These are phyloP conservation scores for Oryza glumipatula DNA, from an alignment of 176 grass and related monocot species.

Conservation along the genomic window DNA sequence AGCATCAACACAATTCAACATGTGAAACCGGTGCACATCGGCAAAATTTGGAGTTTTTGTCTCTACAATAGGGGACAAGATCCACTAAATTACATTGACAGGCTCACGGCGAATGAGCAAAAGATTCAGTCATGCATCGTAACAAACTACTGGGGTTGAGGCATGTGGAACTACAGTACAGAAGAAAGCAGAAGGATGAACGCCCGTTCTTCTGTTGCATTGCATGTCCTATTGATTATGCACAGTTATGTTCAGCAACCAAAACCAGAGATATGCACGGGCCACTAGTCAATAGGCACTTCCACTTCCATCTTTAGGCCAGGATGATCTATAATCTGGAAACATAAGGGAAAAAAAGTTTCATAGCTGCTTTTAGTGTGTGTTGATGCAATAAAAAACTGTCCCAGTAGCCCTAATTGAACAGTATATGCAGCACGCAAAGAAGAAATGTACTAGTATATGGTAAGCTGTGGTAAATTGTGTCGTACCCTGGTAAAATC, in stretches of 20 bases:
- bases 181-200: neutral
- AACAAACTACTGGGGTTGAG: neutral
- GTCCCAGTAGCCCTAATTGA: neutral
- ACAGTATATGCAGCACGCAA: neutral
- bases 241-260: slow-evolving; percentile 3
- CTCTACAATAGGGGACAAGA: neutral
- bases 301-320: slow-evolving; percentile 74
- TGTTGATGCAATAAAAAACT: neutral
- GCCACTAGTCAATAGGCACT: slow-evolving; percentile 60
- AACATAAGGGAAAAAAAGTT: neutral
- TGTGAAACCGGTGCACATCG: neutral
- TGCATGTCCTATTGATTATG: neutral
- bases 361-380: neutral
- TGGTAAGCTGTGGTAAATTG: neutral
- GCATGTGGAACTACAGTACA: neutral
- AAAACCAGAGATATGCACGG: neutral
- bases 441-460: neutral
- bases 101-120: neutral
- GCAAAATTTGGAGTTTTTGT: neutral
- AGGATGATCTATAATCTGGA: slow-evolving; percentile 50
- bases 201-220: neutral
- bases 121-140: neutral
- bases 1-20: neutral
- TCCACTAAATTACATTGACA: neutral
- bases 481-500: slow-evolving; percentile 75